Evolutionary conservation across 441 rosid genomes (phyloP).

Genomic region (Daphne laureola): DNA sequence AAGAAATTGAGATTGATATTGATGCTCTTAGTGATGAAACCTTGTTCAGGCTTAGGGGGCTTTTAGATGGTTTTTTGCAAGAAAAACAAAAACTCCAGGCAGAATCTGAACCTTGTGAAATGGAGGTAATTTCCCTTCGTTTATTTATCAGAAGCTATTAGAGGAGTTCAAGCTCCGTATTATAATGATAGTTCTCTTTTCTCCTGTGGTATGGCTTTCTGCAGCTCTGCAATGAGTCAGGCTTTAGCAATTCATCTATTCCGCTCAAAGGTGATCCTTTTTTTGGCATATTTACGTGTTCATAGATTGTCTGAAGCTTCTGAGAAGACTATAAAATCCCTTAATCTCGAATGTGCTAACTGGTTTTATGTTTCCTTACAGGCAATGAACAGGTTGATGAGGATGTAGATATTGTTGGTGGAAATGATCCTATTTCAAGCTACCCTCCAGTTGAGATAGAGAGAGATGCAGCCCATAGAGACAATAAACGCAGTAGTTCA

Average conservation of each 20-base stretch:
- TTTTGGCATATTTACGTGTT: slow-evolving; percentile 10
- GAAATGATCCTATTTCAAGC: slow-evolving; percentile 53
- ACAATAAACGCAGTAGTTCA: slow-evolving; percentile 49
- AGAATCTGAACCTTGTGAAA: slow-evolving; percentile 59
- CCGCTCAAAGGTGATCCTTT: slow-evolving; percentile 57
- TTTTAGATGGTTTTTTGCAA: slow-evolving; percentile 57
- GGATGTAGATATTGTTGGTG: slow-evolving; percentile 77
- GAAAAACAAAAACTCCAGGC: slow-evolving; percentile 41
- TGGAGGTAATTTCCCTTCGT: slow-evolving; percentile 48
- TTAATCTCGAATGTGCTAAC: not conserved
- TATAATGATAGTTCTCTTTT: slow-evolving; percentile 12
- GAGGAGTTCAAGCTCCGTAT: slow-evolving; percentile 5
- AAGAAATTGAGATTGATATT: slow-evolving; percentile 87
- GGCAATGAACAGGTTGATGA: slow-evolving; percentile 58
- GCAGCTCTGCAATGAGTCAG: slow-evolving; percentile 62
- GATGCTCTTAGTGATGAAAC: slow-evolving; percentile 60
- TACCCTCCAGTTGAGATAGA: slow-evolving; percentile 50
- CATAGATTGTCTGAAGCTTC: slow-evolving; percentile 1
- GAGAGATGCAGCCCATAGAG: slow-evolving; percentile 45
- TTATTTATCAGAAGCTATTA: slow-evolving; percentile 2
- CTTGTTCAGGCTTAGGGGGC: slow-evolving; percentile 57
- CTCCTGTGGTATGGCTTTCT: slow-evolving; percentile 19
- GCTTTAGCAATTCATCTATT: slow-evolving; percentile 54
- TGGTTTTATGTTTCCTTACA: slow-evolving; percentile 21
- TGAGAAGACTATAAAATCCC: slow-evolving; percentile 5